Conservation (phyloP, 2,329 filamentous ascomycete species). For the Epichloe festucae region DNA sequence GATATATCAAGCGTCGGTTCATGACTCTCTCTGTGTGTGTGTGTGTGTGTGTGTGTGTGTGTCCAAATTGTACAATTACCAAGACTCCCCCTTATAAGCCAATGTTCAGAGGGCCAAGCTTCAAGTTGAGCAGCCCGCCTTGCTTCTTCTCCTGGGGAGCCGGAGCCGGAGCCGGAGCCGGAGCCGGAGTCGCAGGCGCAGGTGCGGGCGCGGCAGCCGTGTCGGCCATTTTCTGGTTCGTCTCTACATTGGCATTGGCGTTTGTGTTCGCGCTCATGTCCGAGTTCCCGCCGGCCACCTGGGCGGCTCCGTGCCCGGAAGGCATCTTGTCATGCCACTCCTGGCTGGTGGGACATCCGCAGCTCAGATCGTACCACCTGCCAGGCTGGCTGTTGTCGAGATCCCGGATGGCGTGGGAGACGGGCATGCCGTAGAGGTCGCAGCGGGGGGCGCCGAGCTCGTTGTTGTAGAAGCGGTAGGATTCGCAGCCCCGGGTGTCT, state of each 20-base stretch:
- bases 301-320: neutral
- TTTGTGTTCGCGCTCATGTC: too few relatives aligned
- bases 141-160: neutral
- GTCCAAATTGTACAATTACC: neutral
- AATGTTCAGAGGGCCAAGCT: neutral
- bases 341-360: conserved; percentile 20
- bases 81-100: neutral
- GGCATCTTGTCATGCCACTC: conserved; percentile 6
- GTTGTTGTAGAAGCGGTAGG: conserved; percentile 23
- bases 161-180: neutral
- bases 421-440: conserved; percentile 22
- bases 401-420: conserved; percentile 16
- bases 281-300: too few relatives aligned
- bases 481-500: conserved; percentile 19
- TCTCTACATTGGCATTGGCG: neutral
- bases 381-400: conserved; percentile 18
- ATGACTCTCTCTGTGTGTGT: too few relatives aligned
- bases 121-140: neutral
- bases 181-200: neutral
- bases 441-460: conserved; percentile 20
- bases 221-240: neutral
- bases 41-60: too few relatives aligned
- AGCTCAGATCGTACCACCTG: conserved; percentile 24
- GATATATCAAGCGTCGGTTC: neutral
- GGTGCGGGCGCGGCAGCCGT: neutral